These are phyloP conservation scores for Elaeis guineensis DNA, from an alignment of 176 grass and related monocot species.

Conservation along the genomic window DNA sequence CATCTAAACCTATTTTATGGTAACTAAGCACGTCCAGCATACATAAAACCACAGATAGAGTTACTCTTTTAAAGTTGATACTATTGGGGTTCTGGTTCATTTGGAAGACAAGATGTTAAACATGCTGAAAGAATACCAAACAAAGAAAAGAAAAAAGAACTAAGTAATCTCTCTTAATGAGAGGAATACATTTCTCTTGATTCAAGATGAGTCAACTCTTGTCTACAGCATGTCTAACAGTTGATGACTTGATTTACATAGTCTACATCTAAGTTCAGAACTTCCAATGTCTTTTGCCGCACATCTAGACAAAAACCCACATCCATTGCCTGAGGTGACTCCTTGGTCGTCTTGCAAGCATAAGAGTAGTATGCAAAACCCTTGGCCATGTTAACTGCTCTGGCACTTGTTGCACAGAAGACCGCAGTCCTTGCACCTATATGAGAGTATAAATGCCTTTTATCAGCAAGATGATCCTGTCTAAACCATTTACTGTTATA, in stretches of 20 bases:
- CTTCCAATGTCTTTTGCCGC: conserved; percentile 1
- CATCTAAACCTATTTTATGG: too few species aligned
- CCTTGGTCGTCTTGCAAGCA: neutral
- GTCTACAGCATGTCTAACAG: too few species aligned
- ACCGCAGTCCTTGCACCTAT: neutral
- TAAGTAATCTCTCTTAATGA: too few species aligned
- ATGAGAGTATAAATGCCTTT: neutral
- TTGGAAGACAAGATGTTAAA: too few species aligned
- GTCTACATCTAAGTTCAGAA: neutral
- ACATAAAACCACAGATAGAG: too few species aligned
- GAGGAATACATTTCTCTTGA: too few species aligned
- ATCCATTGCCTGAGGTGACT: neutral
- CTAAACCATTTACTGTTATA: neutral
- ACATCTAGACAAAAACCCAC: neutral
- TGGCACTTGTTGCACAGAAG: neutral
- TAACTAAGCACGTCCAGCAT: too few species aligned
- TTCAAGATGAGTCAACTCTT: too few species aligned
- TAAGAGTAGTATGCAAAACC: conserved; percentile 1
- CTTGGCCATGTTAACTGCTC: neutral
- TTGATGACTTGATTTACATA: neutral
- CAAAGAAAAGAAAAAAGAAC: too few species aligned
- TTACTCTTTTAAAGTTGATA: too few species aligned
- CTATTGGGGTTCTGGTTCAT: too few species aligned
- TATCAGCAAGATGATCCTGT: neutral
- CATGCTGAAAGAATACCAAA: too few species aligned